Evolutionary conservation across 1,284 basidiomycete genomes (phyloP).

Genomic region (Cerioporus squamosus): DNA sequence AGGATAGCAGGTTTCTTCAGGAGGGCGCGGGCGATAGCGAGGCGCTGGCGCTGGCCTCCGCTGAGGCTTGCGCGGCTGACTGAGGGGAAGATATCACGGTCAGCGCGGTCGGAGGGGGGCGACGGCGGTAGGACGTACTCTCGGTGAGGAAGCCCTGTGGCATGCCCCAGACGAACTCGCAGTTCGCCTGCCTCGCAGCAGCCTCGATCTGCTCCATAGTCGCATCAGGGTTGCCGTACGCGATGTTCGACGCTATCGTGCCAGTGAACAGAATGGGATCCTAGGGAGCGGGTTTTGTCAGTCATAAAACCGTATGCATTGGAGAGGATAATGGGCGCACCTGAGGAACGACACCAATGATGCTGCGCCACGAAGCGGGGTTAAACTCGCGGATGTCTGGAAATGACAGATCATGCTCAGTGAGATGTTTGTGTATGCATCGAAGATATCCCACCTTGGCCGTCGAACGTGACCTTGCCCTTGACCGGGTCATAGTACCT

Average conservation of each 20-base stretch:
- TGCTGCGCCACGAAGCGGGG: conserved; percentile 82
- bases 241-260: conserved; percentile 92
- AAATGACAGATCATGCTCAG: conserved; percentile 2
- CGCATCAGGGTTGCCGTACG: conserved; percentile 79
- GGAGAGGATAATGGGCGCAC: conserved; percentile 31
- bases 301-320: neutral
- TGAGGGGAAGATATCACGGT: conserved; percentile 33
- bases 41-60: conserved; percentile 65
- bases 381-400: conserved; percentile 85
- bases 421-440: neutral
- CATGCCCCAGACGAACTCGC: conserved; percentile 93
- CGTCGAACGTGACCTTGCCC: conserved; percentile 86
- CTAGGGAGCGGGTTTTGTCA: conserved; percentile 34
- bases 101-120: conserved; percentile 31
- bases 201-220: conserved; percentile 85
- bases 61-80: conserved; percentile 77
- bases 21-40: conserved; percentile 82
- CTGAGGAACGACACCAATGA: conserved; percentile 89
- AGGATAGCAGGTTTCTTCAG: conserved; percentile 85
- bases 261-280: conserved; percentile 84
- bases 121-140: conserved; percentile 46
- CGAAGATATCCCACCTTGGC: conserved; percentile 59
- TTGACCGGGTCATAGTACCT: conserved; percentile 91
- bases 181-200: conserved; percentile 91
- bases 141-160: conserved; percentile 84